phyloP scores from a whole-genome alignment of 2,329 filamentous ascomycete species.

The Talaromyces sp. region DNA sequence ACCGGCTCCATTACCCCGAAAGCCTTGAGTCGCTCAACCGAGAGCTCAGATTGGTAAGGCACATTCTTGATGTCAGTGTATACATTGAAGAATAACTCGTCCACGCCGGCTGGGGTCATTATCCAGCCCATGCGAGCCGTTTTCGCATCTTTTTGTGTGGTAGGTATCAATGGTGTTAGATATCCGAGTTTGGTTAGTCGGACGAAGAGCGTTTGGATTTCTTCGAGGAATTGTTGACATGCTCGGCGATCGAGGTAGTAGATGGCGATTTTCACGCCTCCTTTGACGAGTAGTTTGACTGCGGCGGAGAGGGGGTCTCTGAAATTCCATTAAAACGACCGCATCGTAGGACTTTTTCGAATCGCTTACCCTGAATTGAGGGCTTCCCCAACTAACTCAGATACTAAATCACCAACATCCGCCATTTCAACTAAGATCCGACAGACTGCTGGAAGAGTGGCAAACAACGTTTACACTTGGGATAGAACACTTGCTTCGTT shows the following conservation, averaged over 20 bases:
- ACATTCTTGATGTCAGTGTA: not conserved
- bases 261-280: not conserved
- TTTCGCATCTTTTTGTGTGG: not conserved
- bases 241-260: constrained; percentile 4
- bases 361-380: not conserved
- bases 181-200: not conserved
- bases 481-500: too few species aligned
- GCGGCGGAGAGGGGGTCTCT: not conserved
- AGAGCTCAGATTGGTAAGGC: not conserved
- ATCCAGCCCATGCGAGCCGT: constrained; percentile 1
- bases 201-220: not conserved
- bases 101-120: not conserved
- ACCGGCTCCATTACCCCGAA: not conserved
- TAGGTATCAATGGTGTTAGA: not conserved
- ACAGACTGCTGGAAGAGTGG: not conserved
- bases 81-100: not conserved
- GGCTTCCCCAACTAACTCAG: not conserved
- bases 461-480: not conserved
- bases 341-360: not conserved
- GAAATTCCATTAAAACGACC: not conserved
- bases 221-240: constrained; percentile 1
- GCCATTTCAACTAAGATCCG: not conserved
- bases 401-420: not conserved
- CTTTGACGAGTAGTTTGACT: not conserved
- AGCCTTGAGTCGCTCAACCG: not conserved